Base-by-base conservation (phyloP, 1,284 basidiomycete genomes). In the Coniferiporia sulphurascens region DNA sequence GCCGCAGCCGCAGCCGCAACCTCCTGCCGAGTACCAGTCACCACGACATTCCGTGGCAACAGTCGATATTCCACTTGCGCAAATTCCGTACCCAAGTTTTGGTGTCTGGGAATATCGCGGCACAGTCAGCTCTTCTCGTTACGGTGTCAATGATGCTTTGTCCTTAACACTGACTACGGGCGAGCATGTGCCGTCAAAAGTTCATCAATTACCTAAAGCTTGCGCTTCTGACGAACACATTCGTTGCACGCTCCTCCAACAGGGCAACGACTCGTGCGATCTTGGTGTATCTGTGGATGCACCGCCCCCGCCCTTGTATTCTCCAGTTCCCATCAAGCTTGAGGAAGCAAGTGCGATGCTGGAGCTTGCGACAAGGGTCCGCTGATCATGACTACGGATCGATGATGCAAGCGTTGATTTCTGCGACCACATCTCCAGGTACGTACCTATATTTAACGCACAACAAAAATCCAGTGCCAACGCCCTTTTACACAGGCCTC, bases 251-350 rank as follows among this genome's bases (percentile, higher is more conserved):
- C 3, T 45, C 34, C 41, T 41, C 38, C 32, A 13, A 52, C 38
- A 41, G 38, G 38, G 15, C 38, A 32, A 27, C 27, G 19, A 6
- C 3, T 5, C 49, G 17, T n/a, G 9, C 38, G 15, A 12, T 15
- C 9, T 41, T 2, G 38, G 3, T 41, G 15, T 15, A 41, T 10
- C 9, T 10, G 3, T 15, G 15, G 15, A 41, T 41, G 15, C 15
- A 15, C 38, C 36, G 19, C 41, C 34, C 17, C 48, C 53, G 9
- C 53, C 59, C 12, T 48, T 60, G 48, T 60, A 50, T 35, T 60
- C 59, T 3, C 59, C 59, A 4, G 48, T 41, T 45, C 59, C 59
- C 15, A n/a, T 60, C n/a, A 60, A 56, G 43, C 6, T 35, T 13
- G 54, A 51, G 41, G 54, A 56, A n/a, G 56, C 48, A 15, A 45